phyloP scores from a whole-genome alignment of 805 yeast species.

The Saccharomycopsis oosterbeekiorum region DNA sequence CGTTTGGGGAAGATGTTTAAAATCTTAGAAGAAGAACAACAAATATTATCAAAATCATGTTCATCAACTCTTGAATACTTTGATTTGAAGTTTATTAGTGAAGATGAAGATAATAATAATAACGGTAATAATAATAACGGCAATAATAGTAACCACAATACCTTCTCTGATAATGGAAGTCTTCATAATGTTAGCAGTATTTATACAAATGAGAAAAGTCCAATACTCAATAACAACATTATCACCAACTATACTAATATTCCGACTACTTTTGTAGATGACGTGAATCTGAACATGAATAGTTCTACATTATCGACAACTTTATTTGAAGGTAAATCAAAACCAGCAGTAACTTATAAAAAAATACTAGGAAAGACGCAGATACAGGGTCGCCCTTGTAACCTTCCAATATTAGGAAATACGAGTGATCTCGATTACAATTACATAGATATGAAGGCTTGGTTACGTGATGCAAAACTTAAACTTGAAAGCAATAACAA shows the following conservation, averaged over 20 bases:
- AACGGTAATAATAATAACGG: neutral
- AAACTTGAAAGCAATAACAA: slow-evolving; percentile 2
- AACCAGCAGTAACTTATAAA: neutral
- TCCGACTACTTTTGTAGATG: neutral
- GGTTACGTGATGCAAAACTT: neutral
- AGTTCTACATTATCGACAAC: neutral
- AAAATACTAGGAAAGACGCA: neutral
- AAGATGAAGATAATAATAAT: slow-evolving; percentile 17
- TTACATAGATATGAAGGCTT: neutral
- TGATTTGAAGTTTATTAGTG: slow-evolving; percentile 2
- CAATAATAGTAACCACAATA: neutral
- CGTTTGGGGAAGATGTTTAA: slow-evolving; percentile 83
- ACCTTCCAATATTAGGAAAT: neutral
- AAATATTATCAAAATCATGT: slow-evolving; percentile 47
- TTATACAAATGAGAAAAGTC: neutral
- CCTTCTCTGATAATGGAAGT: neutral
- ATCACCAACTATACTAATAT: neutral
- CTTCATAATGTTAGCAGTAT: neutral
- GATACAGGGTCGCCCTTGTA: neutral
- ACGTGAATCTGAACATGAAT: neutral
- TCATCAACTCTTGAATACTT: slow-evolving; percentile 5
- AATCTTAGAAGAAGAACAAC: slow-evolving; percentile 84
- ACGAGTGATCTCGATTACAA: neutral
- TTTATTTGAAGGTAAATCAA: neutral
- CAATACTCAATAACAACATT: neutral